Evolutionary conservation across 2,329 filamentous ascomycete genomes (phyloP).

Genomic region (Aspergillus unguis): DNA sequence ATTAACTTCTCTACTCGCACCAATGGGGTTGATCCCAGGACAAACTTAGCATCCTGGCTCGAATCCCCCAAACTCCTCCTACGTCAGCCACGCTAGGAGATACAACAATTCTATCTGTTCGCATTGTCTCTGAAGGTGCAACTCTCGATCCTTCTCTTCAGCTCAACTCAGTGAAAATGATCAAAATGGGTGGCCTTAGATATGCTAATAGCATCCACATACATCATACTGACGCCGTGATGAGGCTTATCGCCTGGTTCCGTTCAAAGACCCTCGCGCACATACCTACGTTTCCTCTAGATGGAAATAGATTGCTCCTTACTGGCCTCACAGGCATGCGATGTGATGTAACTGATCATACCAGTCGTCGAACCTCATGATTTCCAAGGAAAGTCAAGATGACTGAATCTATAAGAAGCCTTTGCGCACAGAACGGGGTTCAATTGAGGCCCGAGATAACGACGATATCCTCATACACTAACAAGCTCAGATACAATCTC

Average conservation of each 20-base stretch:
- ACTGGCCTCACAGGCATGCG: constrained; percentile 8
- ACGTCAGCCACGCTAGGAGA: constrained; percentile 2
- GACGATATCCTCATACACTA: neutral
- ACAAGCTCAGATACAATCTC: neutral
- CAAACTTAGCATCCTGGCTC: neutral
- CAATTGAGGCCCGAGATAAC: neutral
- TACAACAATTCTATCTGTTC: neutral
- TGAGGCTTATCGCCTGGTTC: neutral
- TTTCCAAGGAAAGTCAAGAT: neutral
- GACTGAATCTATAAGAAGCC: constrained; percentile 7
- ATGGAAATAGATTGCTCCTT: neutral
- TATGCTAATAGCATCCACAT: constrained; percentile 1
- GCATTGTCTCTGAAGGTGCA: neutral
- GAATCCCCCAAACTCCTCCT: constrained; percentile 5
- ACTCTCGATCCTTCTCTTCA: neutral
- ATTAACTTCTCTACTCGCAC: neutral
- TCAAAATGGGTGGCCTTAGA: constrained; percentile 1
- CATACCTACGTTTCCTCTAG: constrained; percentile 1
- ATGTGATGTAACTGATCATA: constrained; percentile 14
- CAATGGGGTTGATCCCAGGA: neutral
- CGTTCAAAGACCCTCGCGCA: neutral
- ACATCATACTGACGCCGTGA: constrained; percentile 13
- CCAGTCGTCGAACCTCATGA: neutral
- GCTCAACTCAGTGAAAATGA: neutral
- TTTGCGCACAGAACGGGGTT: neutral